A percentile compares a stretch with the other conserved stretches of the same genome.
These are phyloP conservation scores for Excoecaria agallocha DNA, from an alignment of 345 rosid genomes.

Conservation along the genomic window DNA sequence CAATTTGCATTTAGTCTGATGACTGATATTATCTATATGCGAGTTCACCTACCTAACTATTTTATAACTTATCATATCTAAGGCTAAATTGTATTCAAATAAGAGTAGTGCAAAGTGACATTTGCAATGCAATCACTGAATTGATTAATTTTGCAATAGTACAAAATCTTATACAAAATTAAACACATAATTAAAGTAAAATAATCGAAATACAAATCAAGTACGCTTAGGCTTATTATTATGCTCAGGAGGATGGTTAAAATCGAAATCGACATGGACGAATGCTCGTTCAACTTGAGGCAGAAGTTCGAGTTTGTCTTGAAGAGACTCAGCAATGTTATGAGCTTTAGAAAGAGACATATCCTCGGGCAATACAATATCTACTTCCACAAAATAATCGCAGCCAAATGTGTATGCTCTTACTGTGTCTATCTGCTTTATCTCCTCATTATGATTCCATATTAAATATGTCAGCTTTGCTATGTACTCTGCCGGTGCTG, in stretches of 20 bases:
- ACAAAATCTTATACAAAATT: too few relatives aligned
- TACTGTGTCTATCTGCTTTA: conserved; percentile 43
- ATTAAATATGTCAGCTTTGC: conserved; percentile 48
- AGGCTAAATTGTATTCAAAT: too few relatives aligned
- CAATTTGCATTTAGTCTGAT: too few relatives aligned
- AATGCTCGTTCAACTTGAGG: conserved; percentile 46
- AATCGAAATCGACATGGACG: conserved; percentile 45
- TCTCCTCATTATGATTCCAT: conserved; percentile 51
- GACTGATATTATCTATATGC: too few relatives aligned
- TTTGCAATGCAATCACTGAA: too few relatives aligned
- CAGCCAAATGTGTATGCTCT: conserved; percentile 46
- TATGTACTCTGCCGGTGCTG: conserved; percentile 48
- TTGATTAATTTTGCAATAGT: too few relatives aligned
- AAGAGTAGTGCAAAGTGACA: too few relatives aligned
- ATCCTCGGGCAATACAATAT: conserved; percentile 41
- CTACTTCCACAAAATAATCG: conserved; percentile 47
- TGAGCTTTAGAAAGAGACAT: conserved; percentile 42
- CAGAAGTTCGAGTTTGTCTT: conserved; percentile 47
- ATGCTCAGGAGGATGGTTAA: conserved; percentile 36
- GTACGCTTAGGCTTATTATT: conserved; percentile 7
- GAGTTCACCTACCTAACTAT: too few relatives aligned
- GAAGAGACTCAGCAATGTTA: conserved; percentile 46
- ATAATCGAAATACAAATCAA: too few relatives aligned
- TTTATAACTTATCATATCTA: too few relatives aligned
- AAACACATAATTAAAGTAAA: too few relatives aligned